Evolutionary conservation across 306 rosid species (phyloP), one percentile per base, ranked within the genome.

Genomic region (Quercus cerris): DNA sequence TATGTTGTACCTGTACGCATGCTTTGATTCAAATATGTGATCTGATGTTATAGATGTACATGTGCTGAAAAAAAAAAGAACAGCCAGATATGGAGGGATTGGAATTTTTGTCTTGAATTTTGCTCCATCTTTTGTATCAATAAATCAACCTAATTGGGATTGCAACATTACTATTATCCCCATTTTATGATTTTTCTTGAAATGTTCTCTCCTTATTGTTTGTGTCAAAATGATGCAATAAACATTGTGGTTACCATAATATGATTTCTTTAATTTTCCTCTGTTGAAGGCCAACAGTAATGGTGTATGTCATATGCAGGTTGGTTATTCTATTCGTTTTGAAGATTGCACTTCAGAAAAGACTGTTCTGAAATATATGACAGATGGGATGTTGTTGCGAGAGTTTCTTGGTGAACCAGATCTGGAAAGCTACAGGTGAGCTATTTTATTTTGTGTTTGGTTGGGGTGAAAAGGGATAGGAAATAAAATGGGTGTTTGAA

Each of bases 371-470:
- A 95, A 95, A 83, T 93, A 93, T 82, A 93, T 95, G 99, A 95
- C 99, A 0, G 99, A 95, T 95, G 98, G 99, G 82, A 95, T 95
- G 99, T 81, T 95, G 64, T 81, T 95, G 89, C 84, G 96, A 75
- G 99, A 93, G 81, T 95, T 95, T 85, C 94, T 95, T 82, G 94
- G 99, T 15, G 97, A 95, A 77, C 98, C 98, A 46, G 99, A 95
- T 87, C 92, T 95, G 22, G 90, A 89, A 51, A 81, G 98, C 86
- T 95, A 95, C 79, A 94, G 97, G 98, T 92, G 88, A 77, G 89
- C 33, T 61, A 59, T 6, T 79, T 31, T 58, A n/a, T 79, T 74
- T 3, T 38, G 46, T 41, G 46, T 41, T 41, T 41, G 46, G 46
- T 41, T 41, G 46, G 46, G 12, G 46, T 41, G 46, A 8, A 8